phyloP scores from a whole-genome alignment of 2,329 filamentous ascomycete species.

The Colletotrichum sp. region DNA sequence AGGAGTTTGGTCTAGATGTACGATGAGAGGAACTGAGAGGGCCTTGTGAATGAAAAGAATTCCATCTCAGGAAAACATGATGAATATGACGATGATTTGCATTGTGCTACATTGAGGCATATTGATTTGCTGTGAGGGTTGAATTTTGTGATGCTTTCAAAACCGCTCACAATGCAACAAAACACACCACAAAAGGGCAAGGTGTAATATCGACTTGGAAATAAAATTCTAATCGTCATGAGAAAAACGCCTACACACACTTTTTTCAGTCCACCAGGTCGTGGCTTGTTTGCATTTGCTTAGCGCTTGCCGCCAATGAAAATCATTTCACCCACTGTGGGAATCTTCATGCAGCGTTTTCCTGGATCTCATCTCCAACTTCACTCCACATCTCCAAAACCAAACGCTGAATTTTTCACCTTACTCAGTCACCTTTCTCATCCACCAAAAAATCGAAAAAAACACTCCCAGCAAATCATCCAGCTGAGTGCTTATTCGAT shows the following conservation, averaged over 20 bases:
- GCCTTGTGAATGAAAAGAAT: neutral
- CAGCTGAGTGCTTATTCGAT: neutral
- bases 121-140: rapidly evolving
- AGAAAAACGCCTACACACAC: neutral
- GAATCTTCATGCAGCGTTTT: constrained; percentile 7
- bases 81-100: neutral
- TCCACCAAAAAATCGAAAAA: neutral
- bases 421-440: neutral
- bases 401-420: neutral
- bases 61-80: no score
- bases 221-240: neutral
- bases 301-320: neutral
- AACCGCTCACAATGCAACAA: neutral
- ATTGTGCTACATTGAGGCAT: rapidly evolving
- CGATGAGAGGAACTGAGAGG: neutral
- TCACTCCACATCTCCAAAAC: constrained; percentile 19
- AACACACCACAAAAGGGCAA: neutral
- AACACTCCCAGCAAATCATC: neutral
- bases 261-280: neutral
- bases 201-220: neutral
- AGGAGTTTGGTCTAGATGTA: neutral
- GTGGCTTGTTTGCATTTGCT: neutral
- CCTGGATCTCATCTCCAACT: constrained; percentile 7
- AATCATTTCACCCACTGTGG: constrained; percentile 1
- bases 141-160: neutral